A percentile compares a stretch with the other conserved stretches of the same genome.
Conservation (phyloP, 1,284 basidiomycete genomes). For the Boletus subluridellus region DNA sequence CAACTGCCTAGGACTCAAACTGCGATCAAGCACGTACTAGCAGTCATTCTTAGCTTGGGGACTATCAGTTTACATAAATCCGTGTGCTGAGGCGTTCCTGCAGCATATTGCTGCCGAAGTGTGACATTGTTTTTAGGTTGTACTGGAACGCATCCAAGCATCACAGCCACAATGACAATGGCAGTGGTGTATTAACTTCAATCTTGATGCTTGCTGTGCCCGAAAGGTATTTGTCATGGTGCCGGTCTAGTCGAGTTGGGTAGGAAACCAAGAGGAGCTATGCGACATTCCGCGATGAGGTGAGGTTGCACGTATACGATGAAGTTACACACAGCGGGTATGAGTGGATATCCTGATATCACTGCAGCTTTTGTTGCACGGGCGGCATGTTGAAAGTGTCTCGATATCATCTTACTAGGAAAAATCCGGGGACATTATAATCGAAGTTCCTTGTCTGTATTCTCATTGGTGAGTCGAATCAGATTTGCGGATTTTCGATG, state of each 20-base stretch:
- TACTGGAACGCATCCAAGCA: too few relatives aligned
- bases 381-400: background rate
- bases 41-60: too few relatives aligned
- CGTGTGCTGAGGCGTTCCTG: background rate
- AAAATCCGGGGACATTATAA: too few relatives aligned
- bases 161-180: too few relatives aligned
- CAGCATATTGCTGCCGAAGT: background rate
- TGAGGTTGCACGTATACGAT: background rate
- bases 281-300: too few relatives aligned
- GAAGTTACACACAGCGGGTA: too few relatives aligned
- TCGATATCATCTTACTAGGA: background rate
- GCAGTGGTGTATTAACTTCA: too few relatives aligned
- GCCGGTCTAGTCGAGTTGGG: background rate
- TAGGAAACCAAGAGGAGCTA: too few relatives aligned
- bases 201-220: too few relatives aligned
- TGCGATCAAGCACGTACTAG: background rate
- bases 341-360: too few relatives aligned
- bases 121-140: too few relatives aligned
- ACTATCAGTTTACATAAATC: too few relatives aligned
- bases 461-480: conserved; percentile 43
- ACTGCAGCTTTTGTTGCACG: background rate
- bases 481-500: conserved; percentile 38
- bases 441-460: conserved; percentile 40
- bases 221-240: background rate
- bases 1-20: background rate